Percentiles rank a stretch among this genome's conserved stretches.
Conservation (phyloP, 31 red algal genomes). For the Porphyra umbilicalis region DNA sequence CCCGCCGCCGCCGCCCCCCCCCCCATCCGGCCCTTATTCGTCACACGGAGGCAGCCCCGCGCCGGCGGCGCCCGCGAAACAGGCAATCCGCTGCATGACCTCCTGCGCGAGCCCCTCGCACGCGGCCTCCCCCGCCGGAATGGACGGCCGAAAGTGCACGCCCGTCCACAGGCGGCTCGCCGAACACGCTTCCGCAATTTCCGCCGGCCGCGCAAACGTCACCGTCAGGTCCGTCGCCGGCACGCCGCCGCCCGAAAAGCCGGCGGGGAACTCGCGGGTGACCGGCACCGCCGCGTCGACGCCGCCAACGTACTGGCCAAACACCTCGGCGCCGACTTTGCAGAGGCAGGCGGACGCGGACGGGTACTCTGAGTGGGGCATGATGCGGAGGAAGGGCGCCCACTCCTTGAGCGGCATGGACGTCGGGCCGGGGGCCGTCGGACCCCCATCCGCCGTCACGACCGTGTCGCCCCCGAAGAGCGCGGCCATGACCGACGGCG, state of each 20-base stretch:
- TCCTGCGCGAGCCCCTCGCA: neutral
- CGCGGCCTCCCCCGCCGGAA: constrained; percentile 18
- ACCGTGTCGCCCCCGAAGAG: neutral
- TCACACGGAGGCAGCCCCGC: neutral
- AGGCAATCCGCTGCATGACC: neutral
- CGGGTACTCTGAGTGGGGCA: constrained; percentile 59
- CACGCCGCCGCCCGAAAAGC: constrained; percentile 15
- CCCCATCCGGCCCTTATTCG: neutral
- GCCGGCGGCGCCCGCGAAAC: neutral
- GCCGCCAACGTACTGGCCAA: constrained; percentile 16
- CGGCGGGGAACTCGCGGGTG: constrained; percentile 13
- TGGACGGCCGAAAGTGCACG: constrained; percentile 40
- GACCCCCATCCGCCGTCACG: neutral
- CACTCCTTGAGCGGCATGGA: constrained; percentile 11
- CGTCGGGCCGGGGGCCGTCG: neutral
- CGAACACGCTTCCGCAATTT: constrained; percentile 30
- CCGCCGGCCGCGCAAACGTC: constrained; percentile 16
- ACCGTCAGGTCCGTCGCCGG: constrained; percentile 15
- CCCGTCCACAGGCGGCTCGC: constrained; percentile 37
- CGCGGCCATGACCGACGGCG: neutral
- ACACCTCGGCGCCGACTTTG: constrained; percentile 34
- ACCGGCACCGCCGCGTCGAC: constrained; percentile 19
- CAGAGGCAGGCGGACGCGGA: constrained; percentile 38
- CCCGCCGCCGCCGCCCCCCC: neutral
- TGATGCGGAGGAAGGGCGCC: constrained; percentile 19